A percentile compares a stretch with the other conserved stretches of the same genome.
Conservation (phyloP, 2,329 filamentous ascomycete species). For the Ilyonectria robusta region DNA sequence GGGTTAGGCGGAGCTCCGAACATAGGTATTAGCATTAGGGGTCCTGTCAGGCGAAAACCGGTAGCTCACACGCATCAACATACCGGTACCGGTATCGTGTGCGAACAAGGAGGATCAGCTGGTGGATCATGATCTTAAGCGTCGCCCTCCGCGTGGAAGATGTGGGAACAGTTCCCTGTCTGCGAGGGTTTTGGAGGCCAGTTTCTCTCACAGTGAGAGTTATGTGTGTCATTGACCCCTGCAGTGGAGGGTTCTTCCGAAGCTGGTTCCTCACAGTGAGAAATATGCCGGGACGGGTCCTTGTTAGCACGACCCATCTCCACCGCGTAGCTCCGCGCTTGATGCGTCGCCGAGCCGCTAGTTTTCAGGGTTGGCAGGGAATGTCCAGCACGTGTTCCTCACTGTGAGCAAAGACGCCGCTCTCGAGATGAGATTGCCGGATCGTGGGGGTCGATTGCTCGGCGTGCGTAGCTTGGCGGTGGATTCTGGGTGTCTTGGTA, state of each 20-base stretch:
- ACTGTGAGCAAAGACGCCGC: not conserved
- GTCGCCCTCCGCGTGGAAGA: not conserved
- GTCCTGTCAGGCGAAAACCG: not conserved
- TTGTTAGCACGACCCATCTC: not conserved
- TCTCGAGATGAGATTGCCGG: not conserved
- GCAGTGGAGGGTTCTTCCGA: not conserved
- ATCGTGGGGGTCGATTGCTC: not conserved
- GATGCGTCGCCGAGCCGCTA: not conserved
- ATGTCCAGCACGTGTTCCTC: not conserved
- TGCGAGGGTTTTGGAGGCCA: too few species aligned
- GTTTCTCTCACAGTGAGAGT: not conserved
- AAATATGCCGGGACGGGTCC: too few species aligned
- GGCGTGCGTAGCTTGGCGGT: not conserved
- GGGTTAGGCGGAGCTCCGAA: not conserved
- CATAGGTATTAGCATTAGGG: not conserved
- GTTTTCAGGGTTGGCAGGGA: not conserved
- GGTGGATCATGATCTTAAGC: not conserved
- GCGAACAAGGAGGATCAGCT: not conserved
- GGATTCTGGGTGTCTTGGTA: not conserved
- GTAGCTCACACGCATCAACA: not conserved
- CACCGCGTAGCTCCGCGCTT: not conserved
- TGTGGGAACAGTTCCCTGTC: not conserved
- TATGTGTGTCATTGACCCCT: not conserved
- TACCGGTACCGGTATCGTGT: not conserved
- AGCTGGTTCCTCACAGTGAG: not conserved